Evolutionary conservation across 108 stramenopile genomes (phyloP).

Genomic region (Skeletonema tropicum): DNA sequence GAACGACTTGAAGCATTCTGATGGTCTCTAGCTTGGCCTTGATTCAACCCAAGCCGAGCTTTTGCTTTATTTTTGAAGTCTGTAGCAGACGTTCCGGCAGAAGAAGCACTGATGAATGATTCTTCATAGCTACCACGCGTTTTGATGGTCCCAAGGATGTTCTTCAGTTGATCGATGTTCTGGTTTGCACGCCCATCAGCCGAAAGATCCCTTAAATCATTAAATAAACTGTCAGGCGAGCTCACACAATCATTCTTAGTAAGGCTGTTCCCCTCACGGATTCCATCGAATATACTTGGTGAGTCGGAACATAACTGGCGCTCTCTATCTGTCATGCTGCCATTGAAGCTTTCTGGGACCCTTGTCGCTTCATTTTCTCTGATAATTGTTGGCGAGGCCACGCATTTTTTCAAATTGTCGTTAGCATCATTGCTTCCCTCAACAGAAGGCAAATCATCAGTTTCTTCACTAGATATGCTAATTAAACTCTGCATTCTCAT

Average conservation of each 20-base stretch:
- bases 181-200: conserved; percentile 5
- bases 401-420: background rate
- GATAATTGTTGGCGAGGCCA: background rate
- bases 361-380: background rate
- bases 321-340: background rate
- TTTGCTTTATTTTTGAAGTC: conserved; percentile 2
- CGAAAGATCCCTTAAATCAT: background rate
- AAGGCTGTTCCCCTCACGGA: background rate
- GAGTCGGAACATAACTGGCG: background rate
- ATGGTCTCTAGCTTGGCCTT: background rate
- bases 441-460: conserved; percentile 3
- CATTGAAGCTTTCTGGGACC: background rate
- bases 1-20: background rate
- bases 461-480: background rate
- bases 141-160: conserved; percentile 14
- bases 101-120: background rate
- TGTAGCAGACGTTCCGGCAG: background rate
- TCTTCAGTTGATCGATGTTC: conserved; percentile 25
- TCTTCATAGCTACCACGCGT: background rate
- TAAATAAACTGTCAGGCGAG: background rate
- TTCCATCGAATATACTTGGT: background rate
- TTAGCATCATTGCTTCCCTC: background rate
- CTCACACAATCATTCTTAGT: background rate
- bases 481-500: background rate
- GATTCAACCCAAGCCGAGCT: background rate